These are phyloP conservation scores for Mycena sanguinolenta DNA, from an alignment of 768 basidiomycete species.

Conservation along the genomic window DNA sequence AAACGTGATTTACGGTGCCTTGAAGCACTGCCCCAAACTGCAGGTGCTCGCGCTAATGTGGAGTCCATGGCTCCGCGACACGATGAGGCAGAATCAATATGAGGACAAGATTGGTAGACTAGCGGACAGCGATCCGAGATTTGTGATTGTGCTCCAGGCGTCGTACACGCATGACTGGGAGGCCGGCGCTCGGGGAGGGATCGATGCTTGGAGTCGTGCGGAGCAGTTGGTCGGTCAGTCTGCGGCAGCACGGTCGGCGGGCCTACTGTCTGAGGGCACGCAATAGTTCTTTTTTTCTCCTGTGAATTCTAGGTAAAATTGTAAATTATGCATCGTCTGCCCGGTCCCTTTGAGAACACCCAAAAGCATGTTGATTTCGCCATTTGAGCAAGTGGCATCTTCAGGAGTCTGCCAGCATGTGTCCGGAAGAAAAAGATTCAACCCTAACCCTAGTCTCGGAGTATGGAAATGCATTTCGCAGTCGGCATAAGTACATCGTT, in stretches of 20 bases:
- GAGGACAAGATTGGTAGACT: too few species aligned
- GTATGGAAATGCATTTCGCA: background rate
- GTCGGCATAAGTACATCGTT: background rate
- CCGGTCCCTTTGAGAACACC: too few species aligned
- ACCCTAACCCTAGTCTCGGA: background rate
- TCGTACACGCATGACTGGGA: constrained; percentile 3
- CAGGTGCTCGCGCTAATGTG: background rate
- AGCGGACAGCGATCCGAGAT: background rate
- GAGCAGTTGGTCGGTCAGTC: background rate
- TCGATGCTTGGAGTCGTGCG: background rate
- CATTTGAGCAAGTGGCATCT: too few species aligned
- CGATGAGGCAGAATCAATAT: background rate
- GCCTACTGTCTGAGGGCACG: background rate
- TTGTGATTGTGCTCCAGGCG: background rate
- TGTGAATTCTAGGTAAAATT: too few species aligned
- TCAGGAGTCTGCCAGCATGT: too few species aligned
- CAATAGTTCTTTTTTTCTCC: background rate
- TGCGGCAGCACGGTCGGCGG: background rate
- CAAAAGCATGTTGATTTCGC: too few species aligned
- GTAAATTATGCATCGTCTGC: too few species aligned
- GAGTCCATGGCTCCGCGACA: background rate
- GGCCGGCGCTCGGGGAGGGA: background rate
- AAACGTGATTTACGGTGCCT: too few species aligned
- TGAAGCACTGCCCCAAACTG: background rate
- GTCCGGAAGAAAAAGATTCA: too few species aligned